Conservation (phyloP, 352 stramenopile genomes). For the Phytophthora sp. region DNA sequence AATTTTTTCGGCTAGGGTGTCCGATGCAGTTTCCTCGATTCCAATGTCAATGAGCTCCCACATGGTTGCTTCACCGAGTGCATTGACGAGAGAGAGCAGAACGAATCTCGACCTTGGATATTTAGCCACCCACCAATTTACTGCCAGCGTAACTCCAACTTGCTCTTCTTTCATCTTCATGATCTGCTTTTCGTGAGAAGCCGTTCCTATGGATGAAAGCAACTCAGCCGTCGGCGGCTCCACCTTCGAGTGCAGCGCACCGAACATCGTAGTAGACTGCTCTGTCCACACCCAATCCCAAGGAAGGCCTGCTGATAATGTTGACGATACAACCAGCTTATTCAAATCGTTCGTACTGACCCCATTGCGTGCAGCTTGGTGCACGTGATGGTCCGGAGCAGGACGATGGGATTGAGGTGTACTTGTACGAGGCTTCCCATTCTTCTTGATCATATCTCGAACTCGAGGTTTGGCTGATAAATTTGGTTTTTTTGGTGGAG, state of each 20-base stretch:
- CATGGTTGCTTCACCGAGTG: conserved; percentile 57
- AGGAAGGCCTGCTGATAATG: conserved; percentile 45
- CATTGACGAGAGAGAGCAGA: conserved; percentile 76
- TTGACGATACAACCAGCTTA: conserved; percentile 50
- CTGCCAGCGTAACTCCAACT: conserved; percentile 63
- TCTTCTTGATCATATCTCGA: background rate
- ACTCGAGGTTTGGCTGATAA: background rate
- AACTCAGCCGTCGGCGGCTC: conserved; percentile 26
- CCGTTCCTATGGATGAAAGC: conserved; percentile 23
- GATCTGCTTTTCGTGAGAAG: conserved; percentile 57
- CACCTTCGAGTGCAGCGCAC: conserved; percentile 31
- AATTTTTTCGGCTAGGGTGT: conserved; percentile 61
- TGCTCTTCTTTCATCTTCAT: conserved; percentile 66
- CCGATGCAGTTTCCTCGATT: conserved; percentile 41
- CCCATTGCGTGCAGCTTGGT: background rate
- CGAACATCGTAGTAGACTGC: conserved; percentile 45
- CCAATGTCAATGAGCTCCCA: conserved; percentile 70
- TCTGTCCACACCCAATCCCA: conserved; percentile 70
- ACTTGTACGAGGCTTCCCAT: background rate
- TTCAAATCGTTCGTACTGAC: conserved; percentile 34
- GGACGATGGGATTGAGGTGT: background rate
- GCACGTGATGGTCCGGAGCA: conserved; percentile 3
- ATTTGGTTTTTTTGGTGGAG: conserved; percentile 12
- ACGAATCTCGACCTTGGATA: conserved; percentile 56
- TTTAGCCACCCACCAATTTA: conserved; percentile 67